Percentiles rank a stretch among this genome's conserved stretches.
These are phyloP conservation scores for Beta macrorhiza DNA, from an alignment of 179 eudicot genomes.

Conservation along the genomic window DNA sequence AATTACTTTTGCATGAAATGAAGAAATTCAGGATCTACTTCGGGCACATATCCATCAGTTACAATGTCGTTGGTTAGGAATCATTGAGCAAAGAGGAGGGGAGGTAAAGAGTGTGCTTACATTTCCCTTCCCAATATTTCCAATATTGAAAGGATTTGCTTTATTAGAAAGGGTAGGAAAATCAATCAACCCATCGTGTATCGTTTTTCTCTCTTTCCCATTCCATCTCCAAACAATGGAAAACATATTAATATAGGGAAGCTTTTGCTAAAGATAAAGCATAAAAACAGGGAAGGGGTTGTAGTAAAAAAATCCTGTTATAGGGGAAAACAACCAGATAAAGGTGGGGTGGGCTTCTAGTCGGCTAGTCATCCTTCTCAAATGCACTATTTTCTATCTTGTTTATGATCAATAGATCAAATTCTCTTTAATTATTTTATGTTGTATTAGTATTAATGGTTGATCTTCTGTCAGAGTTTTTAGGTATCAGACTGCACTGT, in stretches of 20 bases:
- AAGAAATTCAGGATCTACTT: too few species aligned
- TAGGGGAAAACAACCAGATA: background rate
- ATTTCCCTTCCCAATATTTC: background rate
- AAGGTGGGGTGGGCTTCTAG: background rate
- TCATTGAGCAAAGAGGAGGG: too few species aligned
- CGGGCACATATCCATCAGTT: too few species aligned
- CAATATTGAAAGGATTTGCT: background rate
- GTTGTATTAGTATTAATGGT: background rate
- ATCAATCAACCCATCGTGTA: background rate
- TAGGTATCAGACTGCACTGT: background rate
- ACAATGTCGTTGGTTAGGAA: too few species aligned
- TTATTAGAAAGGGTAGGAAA: background rate
- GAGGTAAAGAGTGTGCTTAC: background rate
- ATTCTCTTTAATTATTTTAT: background rate
- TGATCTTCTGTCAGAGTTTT: background rate
- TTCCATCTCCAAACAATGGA: too few species aligned
- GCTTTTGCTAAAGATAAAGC: background rate
- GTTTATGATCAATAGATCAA: too few species aligned
- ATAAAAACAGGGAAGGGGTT: background rate
- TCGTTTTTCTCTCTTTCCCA: too few species aligned
- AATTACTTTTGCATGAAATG: too few species aligned
- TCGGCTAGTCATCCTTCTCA: background rate
- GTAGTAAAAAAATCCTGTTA: background rate
- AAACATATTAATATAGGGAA: too few species aligned
- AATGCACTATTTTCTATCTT: too few species aligned